Base-by-base conservation (phyloP, 2,329 filamentous ascomycete genomes). In the Calonectria leucothoes region DNA sequence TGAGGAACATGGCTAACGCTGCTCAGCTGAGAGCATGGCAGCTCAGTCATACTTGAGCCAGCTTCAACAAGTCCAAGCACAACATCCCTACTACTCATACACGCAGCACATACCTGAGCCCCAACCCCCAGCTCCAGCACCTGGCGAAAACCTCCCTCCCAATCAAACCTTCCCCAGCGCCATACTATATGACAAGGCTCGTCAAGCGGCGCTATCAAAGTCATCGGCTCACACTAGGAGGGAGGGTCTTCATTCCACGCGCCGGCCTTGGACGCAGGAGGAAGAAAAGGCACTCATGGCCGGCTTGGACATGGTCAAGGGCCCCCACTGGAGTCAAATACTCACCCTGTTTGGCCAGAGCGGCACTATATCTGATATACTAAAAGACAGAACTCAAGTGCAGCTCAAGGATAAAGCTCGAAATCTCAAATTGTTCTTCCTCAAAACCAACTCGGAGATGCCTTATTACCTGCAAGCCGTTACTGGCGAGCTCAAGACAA, bases 321-420 rank as follows among this genome's bases (percentile, higher is more conserved):
- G 95, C 0, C 95, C 95, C 23, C 95, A 98, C 80, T 98, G 95
- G 95, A 96, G 94, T 78, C 95, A 98, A 82, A 98, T 98, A 59
- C 87, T 98, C 15, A 93, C 93, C 2, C 89, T 98, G 51, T 98
- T 96, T 82, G 95, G 95, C 0, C 90, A 91, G 0, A 94, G 93
- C 51, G 95, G 95, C 6, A 94, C 93, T 0, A 91, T 96, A 29
- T 96, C 92, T 59, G 93, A 96, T 78, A 94, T 96, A 29, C 88
- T 98, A 25, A 96, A 96, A 78, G 95, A 98, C 82, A 91, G 95
- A 39, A 97, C 95, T 55, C 95, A 98, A 81, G 95, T 98, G 0
- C 95, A 98, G 82, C 88, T 98, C 15, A 98, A 98, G 83, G 95
- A 98, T 82, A 98, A 98, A 84, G 95, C 95, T 0, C 89, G 95